Evolutionary conservation across 202 grass and related monocot species (phyloP), one percentile per base, ranked within the genome.

Genomic region (Bolboschoenoplectus hybrid): DNA sequence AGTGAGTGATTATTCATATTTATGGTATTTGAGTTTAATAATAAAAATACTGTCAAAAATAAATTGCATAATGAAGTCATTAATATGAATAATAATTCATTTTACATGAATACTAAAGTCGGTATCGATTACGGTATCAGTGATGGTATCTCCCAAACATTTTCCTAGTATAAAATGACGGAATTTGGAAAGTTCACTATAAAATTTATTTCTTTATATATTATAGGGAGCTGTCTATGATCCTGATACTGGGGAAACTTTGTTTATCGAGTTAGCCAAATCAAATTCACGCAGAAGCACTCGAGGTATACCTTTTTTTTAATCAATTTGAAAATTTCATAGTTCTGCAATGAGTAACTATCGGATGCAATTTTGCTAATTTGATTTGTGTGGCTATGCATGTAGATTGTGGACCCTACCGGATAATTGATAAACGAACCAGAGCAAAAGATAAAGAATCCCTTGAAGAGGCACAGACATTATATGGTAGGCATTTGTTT

Each of bases 191-290:
- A 10, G 7, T 79, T 7, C 38, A 60, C 1, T 11, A 58, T 60
- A n/a, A 40, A 35, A 19, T 41, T 43, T 47, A 4, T 32, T 65
- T 82, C 20, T 80, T 46, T 65, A 69, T 89, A 46, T 44, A 52
- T 84, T 70, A 86, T 41, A 98, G 97, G 97, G 97, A 60, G 86
- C 84, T 61, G 49, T 90, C 86, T 96, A 94, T 96, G 93, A 96
- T 87, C 90, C 88, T 0, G 92, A 98, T 61, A 94, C 85, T 57
- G 89, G 92, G 40, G 82, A 90, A 75, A 88, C 87, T 71, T 89
- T 98, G 65, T 94, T 94, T 88, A 91, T 98, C 45, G 93, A 96
- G 86, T 68, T 98, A 85, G 97, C 97, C 40, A 94, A 93, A 85
- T 98, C 97, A 36, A 98, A 89, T 90, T 98, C 93, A 55, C 90